These are phyloP conservation scores for Gentiana dahurica DNA, from an alignment of 257 asterid species.

Conservation along the genomic window DNA sequence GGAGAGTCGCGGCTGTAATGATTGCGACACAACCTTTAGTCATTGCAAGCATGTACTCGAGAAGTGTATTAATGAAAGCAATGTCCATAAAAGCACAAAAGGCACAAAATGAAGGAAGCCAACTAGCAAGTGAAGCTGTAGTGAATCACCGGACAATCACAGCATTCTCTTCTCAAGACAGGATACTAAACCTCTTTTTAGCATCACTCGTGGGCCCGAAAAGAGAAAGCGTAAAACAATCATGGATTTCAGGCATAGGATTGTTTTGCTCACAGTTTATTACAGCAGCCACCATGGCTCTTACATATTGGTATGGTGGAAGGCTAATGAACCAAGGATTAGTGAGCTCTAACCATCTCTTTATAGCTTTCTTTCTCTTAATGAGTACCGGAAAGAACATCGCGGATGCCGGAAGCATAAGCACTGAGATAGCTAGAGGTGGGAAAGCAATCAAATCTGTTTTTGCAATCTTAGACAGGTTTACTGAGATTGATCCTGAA, in stretches of 20 bases:
- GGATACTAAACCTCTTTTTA: constrained; percentile 34
- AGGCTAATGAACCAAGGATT: constrained; percentile 41
- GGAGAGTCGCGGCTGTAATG: constrained; percentile 66
- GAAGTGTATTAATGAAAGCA: constrained; percentile 39
- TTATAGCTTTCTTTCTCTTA: constrained; percentile 59
- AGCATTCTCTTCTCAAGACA: constrained; percentile 58
- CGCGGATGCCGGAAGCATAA: constrained; percentile 81
- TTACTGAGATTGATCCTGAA: constrained; percentile 34
- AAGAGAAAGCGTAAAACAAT: constrained; percentile 44
- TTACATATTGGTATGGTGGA: constrained; percentile 81
- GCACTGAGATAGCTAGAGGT: constrained; percentile 62
- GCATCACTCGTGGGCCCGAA: constrained; percentile 36
- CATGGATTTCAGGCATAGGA: constrained; percentile 59
- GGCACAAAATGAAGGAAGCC: constrained; percentile 64
- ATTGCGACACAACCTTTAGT: constrained; percentile 56
- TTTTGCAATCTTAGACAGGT: constrained; percentile 42
- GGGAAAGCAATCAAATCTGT: constrained; percentile 41
- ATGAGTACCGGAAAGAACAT: constrained; percentile 73
- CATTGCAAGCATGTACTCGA: constrained; percentile 49
- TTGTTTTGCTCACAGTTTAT: constrained; percentile 45
- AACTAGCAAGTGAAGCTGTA: constrained; percentile 71
- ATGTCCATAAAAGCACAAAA: constrained; percentile 47
- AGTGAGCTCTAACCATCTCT: constrained; percentile 45
- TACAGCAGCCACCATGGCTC: constrained; percentile 42
- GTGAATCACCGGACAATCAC: constrained; percentile 63